Evolutionary conservation across 2,329 filamentous ascomycete species (phyloP).

Genomic region (Aspergillus pseudotamarii): DNA sequence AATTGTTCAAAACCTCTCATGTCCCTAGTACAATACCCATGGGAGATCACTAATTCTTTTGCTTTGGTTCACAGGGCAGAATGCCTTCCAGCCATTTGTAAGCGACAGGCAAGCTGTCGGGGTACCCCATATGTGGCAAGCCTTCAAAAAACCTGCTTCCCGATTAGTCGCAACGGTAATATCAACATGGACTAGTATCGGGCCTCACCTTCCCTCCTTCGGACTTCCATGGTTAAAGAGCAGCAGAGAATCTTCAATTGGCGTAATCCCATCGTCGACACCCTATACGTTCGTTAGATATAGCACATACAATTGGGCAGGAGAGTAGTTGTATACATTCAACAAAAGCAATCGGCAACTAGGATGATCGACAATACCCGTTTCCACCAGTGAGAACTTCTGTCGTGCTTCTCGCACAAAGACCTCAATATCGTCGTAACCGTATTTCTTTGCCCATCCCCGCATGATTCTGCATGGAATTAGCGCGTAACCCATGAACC

Average conservation of each 20-base stretch:
- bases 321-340: conserved; percentile 50
- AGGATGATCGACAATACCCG: conserved; percentile 58
- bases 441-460: conserved; percentile 64
- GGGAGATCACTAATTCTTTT: not conserved
- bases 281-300: conserved; percentile 46
- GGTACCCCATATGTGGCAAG: conserved; percentile 69
- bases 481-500: not conserved
- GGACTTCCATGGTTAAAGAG: conserved; percentile 66
- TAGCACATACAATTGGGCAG: not conserved
- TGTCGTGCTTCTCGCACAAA: conserved; percentile 59
- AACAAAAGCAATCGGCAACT: conserved; percentile 62
- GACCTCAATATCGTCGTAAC: conserved; percentile 59
- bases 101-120: conserved; percentile 45
- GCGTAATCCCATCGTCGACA: conserved; percentile 65
- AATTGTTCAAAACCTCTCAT: not conserved
- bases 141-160: conserved; percentile 55
- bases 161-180: not conserved
- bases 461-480: conserved; percentile 49
- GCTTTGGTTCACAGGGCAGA: conserved; percentile 6
- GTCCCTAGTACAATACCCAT: not conserved
- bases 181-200: not conserved
- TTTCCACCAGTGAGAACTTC: conserved; percentile 65
- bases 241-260: conserved; percentile 68
- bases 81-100: conserved; percentile 43
- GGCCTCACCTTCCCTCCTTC: conserved; percentile 61